A percentile compares a stretch with the other conserved stretches of the same genome.
Conservation (phyloP, 495 filamentous ascomycete species). For the Sordaria brevicollis region DNA sequence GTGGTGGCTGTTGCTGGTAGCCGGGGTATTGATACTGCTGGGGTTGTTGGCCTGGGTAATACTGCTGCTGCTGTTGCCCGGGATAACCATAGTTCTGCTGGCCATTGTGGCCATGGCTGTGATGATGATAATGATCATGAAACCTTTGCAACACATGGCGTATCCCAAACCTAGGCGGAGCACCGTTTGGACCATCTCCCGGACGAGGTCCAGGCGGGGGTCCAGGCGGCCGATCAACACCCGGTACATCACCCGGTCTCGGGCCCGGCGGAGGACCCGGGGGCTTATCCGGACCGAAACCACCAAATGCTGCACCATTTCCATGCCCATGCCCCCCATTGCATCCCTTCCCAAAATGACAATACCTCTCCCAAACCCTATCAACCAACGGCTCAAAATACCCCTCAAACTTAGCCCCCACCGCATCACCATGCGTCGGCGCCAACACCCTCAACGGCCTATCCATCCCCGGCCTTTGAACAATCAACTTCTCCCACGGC, state of each 20-base stretch:
- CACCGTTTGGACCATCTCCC: not conserved
- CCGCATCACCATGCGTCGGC: slow-evolving; percentile 53
- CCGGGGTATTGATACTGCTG: not conserved
- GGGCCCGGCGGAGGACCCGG: not conserved
- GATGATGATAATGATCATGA: not conserved
- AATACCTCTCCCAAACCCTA: slow-evolving; percentile 42
- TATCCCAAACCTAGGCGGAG: not conserved
- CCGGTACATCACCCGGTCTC: not conserved
- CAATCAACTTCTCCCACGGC: slow-evolving; percentile 60
- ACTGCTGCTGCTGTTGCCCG: not conserved
- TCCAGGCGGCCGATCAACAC: not conserved
- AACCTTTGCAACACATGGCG: not conserved
- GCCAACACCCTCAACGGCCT: slow-evolving; percentile 44
- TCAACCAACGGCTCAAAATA: slow-evolving; percentile 60
- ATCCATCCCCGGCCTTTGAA: slow-evolving; percentile 36
- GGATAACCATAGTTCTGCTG: slow-evolving; percentile 3
- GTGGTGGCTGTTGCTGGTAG: not conserved
- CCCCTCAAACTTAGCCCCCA: slow-evolving; percentile 46
- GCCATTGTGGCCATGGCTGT: not conserved
- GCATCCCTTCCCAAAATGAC: not conserved
- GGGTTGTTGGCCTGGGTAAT: not conserved
- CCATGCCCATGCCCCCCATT: not conserved
- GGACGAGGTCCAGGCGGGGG: not conserved
- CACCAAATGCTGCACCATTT: not conserved
- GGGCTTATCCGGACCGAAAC: not conserved